Evolutionary conservation across 2,329 filamentous ascomycete species (phyloP).

Genomic region (Aspergillus terreus): DNA sequence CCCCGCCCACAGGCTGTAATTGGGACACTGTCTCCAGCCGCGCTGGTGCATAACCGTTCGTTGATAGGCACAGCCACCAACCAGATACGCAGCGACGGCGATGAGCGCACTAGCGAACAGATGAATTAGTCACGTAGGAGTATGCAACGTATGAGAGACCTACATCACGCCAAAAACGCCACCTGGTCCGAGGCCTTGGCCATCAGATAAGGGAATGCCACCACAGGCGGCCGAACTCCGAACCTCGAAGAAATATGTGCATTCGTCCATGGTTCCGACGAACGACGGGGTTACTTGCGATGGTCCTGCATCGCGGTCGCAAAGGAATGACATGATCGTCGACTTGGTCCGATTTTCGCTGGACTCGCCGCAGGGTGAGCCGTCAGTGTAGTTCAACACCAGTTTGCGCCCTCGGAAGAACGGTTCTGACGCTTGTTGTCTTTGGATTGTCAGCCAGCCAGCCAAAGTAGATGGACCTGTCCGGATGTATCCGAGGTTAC

Average conservation of each 20-base stretch:
- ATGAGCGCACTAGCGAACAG: conserved; percentile 48
- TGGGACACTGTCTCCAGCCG: conserved; percentile 92
- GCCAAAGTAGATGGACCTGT: neutral
- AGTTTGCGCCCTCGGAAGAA: conserved; percentile 57
- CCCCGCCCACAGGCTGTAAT: conserved; percentile 88
- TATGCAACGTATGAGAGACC: conserved; percentile 13
- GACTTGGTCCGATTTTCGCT: conserved; percentile 55
- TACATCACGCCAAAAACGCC: conserved; percentile 87
- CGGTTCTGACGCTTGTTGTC: conserved; percentile 43
- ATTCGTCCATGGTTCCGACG: conserved; percentile 84
- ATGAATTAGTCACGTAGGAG: neutral
- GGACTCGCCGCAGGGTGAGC: conserved; percentile 61
- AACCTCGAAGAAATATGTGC: conserved; percentile 93
- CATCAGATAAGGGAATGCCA: conserved; percentile 57
- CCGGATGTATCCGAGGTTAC: conserved; percentile 7
- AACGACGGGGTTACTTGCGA: conserved; percentile 73
- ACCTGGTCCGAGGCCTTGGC: conserved; percentile 61
- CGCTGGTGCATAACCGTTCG: conserved; percentile 89
- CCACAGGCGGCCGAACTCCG: conserved; percentile 81
- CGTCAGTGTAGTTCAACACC: conserved; percentile 71
- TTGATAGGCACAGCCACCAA: conserved; percentile 94
- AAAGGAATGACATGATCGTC: conserved; percentile 87
- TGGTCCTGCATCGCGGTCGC: conserved; percentile 73
- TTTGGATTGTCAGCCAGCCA: conserved; percentile 13
- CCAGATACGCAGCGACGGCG: conserved; percentile 80